Conservation (phyloP, 805 yeast species). For the Brettanomyces bruxellensis region DNA sequence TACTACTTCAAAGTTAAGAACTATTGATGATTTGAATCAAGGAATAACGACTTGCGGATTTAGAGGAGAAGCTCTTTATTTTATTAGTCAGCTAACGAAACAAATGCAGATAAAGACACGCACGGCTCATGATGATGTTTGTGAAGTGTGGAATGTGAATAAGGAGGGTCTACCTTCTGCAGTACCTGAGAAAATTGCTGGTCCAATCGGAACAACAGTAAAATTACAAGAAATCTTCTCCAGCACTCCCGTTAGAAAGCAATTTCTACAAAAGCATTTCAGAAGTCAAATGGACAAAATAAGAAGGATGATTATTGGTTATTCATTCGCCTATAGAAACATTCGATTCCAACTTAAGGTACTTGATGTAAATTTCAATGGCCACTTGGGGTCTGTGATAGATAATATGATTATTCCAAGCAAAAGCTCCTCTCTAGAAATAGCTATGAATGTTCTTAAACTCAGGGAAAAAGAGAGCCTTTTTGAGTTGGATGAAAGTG, state of each 20-base stretch:
- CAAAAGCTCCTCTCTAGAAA: conserved; percentile 4
- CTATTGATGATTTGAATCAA: conserved; percentile 20
- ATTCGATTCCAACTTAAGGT: conserved; percentile 24
- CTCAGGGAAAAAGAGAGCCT: conserved; percentile 11
- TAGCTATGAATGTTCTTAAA: conserved; percentile 11
- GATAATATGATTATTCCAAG: conserved; percentile 7
- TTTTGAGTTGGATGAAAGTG: conserved; percentile 8
- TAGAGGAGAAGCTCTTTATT: conserved; percentile 41
- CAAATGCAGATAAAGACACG: conserved; percentile 24
- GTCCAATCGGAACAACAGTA: conserved; percentile 29
- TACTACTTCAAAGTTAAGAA: conserved; percentile 33
- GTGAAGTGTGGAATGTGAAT: conserved; percentile 28
- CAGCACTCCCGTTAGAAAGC: conserved; percentile 25
- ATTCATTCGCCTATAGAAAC: conserved; percentile 21
- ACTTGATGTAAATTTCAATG: conserved; percentile 12
- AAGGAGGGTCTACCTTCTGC: conserved; percentile 18
- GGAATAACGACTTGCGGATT: conserved; percentile 33
- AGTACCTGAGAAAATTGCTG: conserved; percentile 15
- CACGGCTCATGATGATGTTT: conserved; percentile 22
- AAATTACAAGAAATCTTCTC: conserved; percentile 24
- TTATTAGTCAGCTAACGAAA: conserved; percentile 25
- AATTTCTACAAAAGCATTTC: conserved; percentile 20
- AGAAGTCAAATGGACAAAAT: conserved; percentile 18
- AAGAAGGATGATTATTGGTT: conserved; percentile 19
- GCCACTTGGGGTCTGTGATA: conserved; percentile 5